Evolutionary conservation across 495 filamentous ascomycete species (phyloP).

Genomic region (Lasiosphaeriaceae sp.): DNA sequence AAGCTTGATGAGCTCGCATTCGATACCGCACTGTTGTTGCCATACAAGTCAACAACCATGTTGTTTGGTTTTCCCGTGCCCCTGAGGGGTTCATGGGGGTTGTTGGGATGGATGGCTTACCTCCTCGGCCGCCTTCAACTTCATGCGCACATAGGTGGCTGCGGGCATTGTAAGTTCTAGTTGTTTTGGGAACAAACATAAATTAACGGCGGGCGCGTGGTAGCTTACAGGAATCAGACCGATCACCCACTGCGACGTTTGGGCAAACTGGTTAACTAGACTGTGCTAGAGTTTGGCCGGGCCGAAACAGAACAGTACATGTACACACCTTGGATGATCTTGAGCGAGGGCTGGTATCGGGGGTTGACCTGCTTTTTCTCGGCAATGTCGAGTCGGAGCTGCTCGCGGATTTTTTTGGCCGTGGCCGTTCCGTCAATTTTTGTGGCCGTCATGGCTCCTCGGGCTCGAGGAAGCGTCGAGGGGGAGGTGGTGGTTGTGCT

Average conservation of each 20-base stretch:
- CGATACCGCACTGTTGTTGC: conserved; percentile 69
- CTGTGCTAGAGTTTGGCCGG: background rate
- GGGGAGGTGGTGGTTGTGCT: conserved; percentile 23
- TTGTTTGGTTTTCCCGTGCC: no score
- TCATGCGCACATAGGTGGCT: conserved; percentile 99
- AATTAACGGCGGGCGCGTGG: conserved; percentile 4
- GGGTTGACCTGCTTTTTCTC: conserved; percentile 76
- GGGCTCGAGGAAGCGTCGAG: conserved; percentile 38
- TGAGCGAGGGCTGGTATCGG: conserved; percentile 80
- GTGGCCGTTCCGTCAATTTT: conserved; percentile 96
- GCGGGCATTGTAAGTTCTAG: conserved; percentile 6
- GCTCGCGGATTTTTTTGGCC: conserved; percentile 81
- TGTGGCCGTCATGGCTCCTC: conserved; percentile 68
- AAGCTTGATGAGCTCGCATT: conserved; percentile 78
- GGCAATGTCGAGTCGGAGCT: conserved; percentile 72
- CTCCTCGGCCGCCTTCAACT: conserved; percentile 94
- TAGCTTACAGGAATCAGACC: conserved; percentile 83
- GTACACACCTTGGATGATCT: conserved; percentile 80
- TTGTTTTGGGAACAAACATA: background rate
- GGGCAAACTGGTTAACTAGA: conserved; percentile 11
- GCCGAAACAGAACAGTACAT: background rate
- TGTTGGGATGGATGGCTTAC: conserved; percentile 41
- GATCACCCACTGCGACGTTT: conserved; percentile 64
- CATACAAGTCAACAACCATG: background rate
- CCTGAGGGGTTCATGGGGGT: no score